Conservation (phyloP, 306 rosid genomes). For the Ormosia emarginata region DNA sequence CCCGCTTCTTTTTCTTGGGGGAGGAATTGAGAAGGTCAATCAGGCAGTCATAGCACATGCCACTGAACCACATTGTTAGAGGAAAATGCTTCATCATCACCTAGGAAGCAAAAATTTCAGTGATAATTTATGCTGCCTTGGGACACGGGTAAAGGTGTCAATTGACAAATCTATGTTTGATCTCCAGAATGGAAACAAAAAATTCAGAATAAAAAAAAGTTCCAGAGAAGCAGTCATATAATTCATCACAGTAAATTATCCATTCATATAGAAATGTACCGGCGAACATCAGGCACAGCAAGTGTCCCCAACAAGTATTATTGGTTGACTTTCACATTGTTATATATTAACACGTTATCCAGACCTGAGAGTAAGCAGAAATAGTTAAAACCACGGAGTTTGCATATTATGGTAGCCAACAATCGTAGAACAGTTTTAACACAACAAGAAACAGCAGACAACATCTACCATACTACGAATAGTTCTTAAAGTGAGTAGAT, state of each 20-base stretch:
- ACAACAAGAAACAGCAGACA: constrained; percentile 35
- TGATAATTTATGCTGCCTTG: background rate
- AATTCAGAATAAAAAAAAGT: background rate
- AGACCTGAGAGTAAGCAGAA: constrained; percentile 29
- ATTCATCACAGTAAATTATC: constrained; percentile 18
- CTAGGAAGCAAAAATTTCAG: background rate
- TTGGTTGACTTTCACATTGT: constrained; percentile 31
- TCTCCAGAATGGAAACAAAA: background rate
- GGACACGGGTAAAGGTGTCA: background rate
- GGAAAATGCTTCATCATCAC: constrained; percentile 1
- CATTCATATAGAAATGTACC: constrained; percentile 24
- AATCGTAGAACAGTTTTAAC: constrained; percentile 31
- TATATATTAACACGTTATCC: constrained; percentile 38
- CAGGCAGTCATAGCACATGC: constrained; percentile 2
- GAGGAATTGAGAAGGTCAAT: background rate
- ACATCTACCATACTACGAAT: constrained; percentile 33
- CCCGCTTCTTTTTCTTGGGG: background rate
- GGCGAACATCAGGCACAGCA: constrained; percentile 28
- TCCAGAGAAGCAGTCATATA: background rate
- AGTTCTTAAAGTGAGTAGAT: constrained; percentile 25
- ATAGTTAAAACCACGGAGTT: constrained; percentile 34
- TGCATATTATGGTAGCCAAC: constrained; percentile 33
- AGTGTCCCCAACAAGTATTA: constrained; percentile 43
- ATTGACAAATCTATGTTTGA: background rate
- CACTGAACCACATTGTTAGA: background rate